These are phyloP conservation scores for Talaromyces sp. DNA, from an alignment of 2,329 filamentous ascomycete species.

Conservation along the genomic window DNA sequence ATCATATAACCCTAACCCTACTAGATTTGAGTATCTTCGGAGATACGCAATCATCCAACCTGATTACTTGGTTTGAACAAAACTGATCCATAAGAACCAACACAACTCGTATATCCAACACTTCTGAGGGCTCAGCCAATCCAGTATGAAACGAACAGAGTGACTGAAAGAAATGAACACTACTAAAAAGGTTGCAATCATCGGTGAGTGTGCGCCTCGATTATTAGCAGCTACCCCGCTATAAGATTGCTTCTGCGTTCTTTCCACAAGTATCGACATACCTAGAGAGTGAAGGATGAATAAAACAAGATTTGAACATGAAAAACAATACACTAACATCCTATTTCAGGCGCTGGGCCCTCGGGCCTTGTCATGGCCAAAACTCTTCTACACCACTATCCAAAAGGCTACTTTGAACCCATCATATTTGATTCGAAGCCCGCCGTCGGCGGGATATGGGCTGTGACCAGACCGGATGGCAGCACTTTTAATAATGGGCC, in stretches of 20 bases:
- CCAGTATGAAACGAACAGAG: not conserved
- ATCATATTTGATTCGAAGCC: conserved; percentile 66
- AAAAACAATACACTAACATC: not conserved
- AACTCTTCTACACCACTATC: conserved; percentile 62
- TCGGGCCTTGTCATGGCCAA: conserved; percentile 70
- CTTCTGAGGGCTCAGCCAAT: not conserved
- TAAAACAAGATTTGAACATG: not conserved
- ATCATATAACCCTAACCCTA: not conserved
- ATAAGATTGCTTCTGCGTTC: not conserved
- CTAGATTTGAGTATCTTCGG: not conserved
- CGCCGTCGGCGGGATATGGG: conserved; percentile 74
- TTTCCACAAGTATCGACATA: not conserved
- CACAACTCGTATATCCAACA: not conserved
- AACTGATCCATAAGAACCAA: not conserved
- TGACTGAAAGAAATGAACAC: not conserved
- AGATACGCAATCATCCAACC: not conserved
- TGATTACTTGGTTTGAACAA: not conserved
- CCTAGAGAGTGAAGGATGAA: not conserved
- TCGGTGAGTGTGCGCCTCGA: conserved; percentile 37
- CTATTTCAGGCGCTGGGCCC: conserved; percentile 60
- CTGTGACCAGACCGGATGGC: conserved; percentile 47
- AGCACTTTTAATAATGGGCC: not conserved
- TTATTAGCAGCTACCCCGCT: not conserved
- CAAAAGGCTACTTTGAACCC: conserved; percentile 58
- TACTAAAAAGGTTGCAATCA: conserved; percentile 52